Percentiles rank a stretch among this genome's conserved stretches.
Conservation (phyloP, 495 filamentous ascomycete genomes). For the Hyaloscypha finlandica region DNA sequence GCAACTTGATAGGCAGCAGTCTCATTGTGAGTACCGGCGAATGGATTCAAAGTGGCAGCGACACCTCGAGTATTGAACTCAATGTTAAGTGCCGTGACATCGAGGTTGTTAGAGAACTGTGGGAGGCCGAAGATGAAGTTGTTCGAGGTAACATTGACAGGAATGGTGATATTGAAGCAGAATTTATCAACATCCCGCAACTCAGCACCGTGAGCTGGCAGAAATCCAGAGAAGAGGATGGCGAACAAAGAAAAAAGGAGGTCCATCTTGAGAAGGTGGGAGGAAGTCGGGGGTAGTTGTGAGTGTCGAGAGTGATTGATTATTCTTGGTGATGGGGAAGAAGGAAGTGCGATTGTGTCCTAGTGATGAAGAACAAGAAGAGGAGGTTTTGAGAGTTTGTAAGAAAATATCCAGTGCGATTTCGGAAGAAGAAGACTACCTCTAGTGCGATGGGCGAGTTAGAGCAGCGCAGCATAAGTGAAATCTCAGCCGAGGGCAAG, state of each 20-base stretch:
- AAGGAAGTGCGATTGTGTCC: too few species aligned
- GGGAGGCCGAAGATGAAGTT: neutral
- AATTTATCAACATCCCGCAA: neutral
- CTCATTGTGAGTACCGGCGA: neutral
- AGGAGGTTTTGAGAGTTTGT: too few species aligned
- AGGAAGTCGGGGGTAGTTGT: neutral
- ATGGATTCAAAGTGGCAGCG: neutral
- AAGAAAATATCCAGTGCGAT: too few species aligned
- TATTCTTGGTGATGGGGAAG: too few species aligned
- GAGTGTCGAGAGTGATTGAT: too few species aligned
- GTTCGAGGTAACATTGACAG: neutral
- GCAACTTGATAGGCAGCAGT: neutral
- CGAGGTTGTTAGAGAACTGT: neutral
- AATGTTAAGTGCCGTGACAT: neutral
- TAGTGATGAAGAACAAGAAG: too few species aligned
- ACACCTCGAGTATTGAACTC: neutral
- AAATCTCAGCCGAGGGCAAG: too few species aligned
- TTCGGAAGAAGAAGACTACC: too few species aligned
- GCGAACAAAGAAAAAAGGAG: neutral
- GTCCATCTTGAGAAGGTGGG: neutral
- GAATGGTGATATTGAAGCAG: constrained; percentile 3
- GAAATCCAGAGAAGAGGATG: neutral
- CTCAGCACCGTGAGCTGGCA: neutral
- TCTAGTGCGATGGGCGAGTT: too few species aligned
- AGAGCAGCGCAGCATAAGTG: too few species aligned